Base-by-base conservation (phyloP, 768 basidiomycete species). In the Mycena galopus region DNA sequence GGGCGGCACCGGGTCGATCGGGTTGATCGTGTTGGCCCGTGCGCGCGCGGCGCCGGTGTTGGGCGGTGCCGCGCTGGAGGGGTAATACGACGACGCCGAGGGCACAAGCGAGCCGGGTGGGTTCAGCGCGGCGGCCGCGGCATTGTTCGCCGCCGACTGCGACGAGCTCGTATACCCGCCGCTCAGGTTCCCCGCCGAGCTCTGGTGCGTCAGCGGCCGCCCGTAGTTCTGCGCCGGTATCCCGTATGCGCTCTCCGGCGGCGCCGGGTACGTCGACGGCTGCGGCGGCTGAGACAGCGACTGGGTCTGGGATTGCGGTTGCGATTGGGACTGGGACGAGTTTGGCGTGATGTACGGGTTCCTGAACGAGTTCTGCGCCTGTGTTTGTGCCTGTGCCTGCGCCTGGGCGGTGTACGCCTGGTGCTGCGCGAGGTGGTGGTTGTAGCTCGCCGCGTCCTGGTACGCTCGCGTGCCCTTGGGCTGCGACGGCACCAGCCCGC, bases 351-450 rank as follows among this genome's bases (percentile, higher is more conserved):
- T 39, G 39, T 39, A 39, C 39, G 39, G 39, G 39, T 39, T 39
- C 9, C 39, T 8, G 39, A 39, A 39, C 19, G 66, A 67, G 74
- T 79, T 35, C 65, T 81, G 78, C 64, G 80, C 56, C 76, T 88
- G 87, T 19, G 86, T 91, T 0, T 93, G 90, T 27, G 93, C 92
- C 76, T 94, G 92, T 4, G 91, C 90, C 78, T 95, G 94, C 14
- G 92, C 92, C 79, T 96, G 95, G 4, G 95, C 95, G 7, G 94
- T 96, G 78, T 95, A 96, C 11, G 92, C 92, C 81, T 99, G 97
- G 77, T 98, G 97, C 79, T 97, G 96, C 16, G 92, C 93, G 27
- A 97, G 89, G 77, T 97, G 97, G 72, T 97, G 96, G 75, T 96
- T 96, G 84, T 99, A 99, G 2, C 93, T 85, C 10, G 96, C 95